Conservation (phyloP, 331 rosid species). For the Malus hybrid region DNA sequence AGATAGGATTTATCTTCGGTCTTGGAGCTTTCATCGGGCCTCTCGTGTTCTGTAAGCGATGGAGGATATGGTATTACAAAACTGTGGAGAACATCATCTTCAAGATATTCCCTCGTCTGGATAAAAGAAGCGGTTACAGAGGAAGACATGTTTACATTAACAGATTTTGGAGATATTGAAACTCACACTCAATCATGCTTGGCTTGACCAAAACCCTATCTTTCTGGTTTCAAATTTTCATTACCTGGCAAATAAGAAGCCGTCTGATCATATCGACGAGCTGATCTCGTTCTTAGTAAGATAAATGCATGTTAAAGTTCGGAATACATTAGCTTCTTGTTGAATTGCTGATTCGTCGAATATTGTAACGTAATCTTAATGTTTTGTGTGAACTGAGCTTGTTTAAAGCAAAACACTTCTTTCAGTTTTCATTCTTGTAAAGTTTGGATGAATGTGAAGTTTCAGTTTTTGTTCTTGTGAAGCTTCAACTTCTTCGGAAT, state of each 20-base stretch:
- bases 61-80: not conserved
- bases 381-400: not conserved
- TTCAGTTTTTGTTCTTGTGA: not conserved
- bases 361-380: too few relatives aligned
- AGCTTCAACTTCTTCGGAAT: not conserved
- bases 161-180: too few relatives aligned
- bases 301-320: not conserved
- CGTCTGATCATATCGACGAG: not conserved
- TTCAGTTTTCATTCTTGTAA: not conserved
- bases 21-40: not conserved
- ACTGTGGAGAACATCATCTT: not conserved
- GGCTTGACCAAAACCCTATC: too few relatives aligned
- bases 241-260: too few relatives aligned
- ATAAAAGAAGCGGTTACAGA: not conserved
- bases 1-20: not conserved
- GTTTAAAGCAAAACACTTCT: not conserved
- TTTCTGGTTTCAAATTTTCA: too few relatives aligned
- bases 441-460: too few relatives aligned
- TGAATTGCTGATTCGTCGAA: too few relatives aligned
- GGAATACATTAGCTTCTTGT: too few relatives aligned
- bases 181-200: too few relatives aligned
- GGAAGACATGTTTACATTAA: not conserved
- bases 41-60: constrained; percentile 2
- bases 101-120: not conserved
- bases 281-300: not conserved